Base-by-base conservation (phyloP, 441 rosid species). In the Jatropha multifida region DNA sequence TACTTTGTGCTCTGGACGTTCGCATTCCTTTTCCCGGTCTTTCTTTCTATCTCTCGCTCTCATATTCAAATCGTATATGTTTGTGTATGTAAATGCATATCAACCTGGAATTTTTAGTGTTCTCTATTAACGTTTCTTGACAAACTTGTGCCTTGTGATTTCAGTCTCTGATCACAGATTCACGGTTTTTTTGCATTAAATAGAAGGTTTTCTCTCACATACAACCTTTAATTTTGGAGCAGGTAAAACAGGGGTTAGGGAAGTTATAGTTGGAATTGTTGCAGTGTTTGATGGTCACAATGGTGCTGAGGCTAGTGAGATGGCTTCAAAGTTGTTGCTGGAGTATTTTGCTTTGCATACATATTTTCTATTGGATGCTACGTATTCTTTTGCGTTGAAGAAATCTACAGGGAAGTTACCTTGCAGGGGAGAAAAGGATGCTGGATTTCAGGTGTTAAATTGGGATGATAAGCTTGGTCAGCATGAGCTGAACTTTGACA, bases 301-400 rank as follows among this genome's bases (percentile, higher is more conserved):
- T 81, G 99, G 99, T 42, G 94, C 96, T 26, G 99, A 94, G 86
- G 99, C 99, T 65, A 94, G 99, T 80, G 99, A 94, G 77, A 91
- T 94, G 97, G 97, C 99, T 78, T 93, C 97, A 0, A 90, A 87
- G 78, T 92, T 90, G 80, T 77, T 94, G 52, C 77, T 94, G 79
- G 98, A 94, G 78, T 94, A 94, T 85, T 91, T 94, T 84, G 88
- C 92, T 64, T 78, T 94, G 86, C 99, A 94, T 78, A 88, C 92
- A 8, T 91, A 87, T 84, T 93, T 94, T 81, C 97, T 94, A 75
- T 77, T 94, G 88, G 99, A 93, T 84, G 94, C 94, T 3, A 84
- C 92, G 2, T 90, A 82, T 82, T 89, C 94, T 52, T 77, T 85
- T 63, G 79, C 84, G 54, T 79, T 85, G 69, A 88, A 78, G 86